Conservation (phyloP, 306 rosid genomes). For the Corylus avellana region DNA sequence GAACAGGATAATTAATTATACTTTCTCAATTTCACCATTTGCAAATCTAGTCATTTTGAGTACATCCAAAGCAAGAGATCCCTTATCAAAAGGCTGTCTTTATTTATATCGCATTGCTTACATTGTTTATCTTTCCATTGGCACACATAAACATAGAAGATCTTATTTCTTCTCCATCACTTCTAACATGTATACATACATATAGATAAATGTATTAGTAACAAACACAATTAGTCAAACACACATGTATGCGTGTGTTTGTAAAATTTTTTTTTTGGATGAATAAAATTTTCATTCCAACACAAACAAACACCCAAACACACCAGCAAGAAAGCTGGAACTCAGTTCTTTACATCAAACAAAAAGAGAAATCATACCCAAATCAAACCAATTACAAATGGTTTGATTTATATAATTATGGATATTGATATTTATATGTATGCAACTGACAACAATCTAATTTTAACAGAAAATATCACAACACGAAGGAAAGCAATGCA, state of each 20-base stretch:
- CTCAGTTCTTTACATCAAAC: too few species aligned
- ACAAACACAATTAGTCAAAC: neutral
- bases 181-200: neutral
- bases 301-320: too few species aligned
- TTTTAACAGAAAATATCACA: neutral
- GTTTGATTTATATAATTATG: too few species aligned
- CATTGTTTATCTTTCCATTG: neutral
- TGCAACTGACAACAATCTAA: neutral
- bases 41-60: neutral
- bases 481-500: neutral
- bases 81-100: neutral
- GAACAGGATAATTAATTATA: neutral
- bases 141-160: neutral
- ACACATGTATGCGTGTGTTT: too few species aligned
- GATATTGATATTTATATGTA: neutral
- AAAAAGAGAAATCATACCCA: too few species aligned
- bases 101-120: neutral
- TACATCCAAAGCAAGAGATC: slow-evolving; percentile 2
- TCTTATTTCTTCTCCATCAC: neutral
- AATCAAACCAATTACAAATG: too few species aligned
- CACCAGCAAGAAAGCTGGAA: too few species aligned
- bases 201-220: neutral
- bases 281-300: too few species aligned
- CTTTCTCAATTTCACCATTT: neutral
- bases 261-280: too few species aligned